Evolutionary conservation across 108 stramenopile genomes (phyloP).

Genomic region (Nitzschia putrida): DNA sequence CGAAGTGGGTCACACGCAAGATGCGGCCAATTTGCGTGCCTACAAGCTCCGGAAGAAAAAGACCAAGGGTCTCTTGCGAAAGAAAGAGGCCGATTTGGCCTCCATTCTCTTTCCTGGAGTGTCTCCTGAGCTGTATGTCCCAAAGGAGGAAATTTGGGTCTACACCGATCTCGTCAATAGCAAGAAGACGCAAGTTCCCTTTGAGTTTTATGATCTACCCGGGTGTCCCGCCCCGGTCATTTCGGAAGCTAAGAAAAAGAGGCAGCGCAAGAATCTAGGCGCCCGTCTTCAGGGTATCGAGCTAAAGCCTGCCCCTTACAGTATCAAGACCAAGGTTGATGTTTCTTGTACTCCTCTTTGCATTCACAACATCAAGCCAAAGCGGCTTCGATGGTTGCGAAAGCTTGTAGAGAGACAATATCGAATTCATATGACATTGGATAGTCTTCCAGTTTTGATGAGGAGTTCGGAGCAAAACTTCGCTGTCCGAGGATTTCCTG

Average conservation of each 20-base stretch:
- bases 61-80: constrained; percentile 64
- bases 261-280: constrained; percentile 75
- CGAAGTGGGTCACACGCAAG: constrained; percentile 53
- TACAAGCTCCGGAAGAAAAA: constrained; percentile 72
- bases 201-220: constrained; percentile 91
- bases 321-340: constrained; percentile 49
- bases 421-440: constrained; percentile 86
- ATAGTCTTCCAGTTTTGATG: constrained; percentile 81
- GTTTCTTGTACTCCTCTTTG: constrained; percentile 66
- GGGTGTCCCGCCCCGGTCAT: constrained; percentile 60
- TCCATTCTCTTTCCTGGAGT: constrained; percentile 80
- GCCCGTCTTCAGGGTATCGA: constrained; percentile 72
- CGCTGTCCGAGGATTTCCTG: constrained; percentile 77
- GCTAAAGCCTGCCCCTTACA: constrained; percentile 65
- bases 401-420: constrained; percentile 91
- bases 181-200: constrained; percentile 90
- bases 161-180: constrained; percentile 75
- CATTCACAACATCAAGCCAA: constrained; percentile 44
- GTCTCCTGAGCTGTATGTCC: constrained; percentile 63
- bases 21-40: constrained; percentile 42
- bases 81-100: constrained; percentile 56
- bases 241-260: constrained; percentile 20
- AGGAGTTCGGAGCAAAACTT: constrained; percentile 60
- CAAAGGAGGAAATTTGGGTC: constrained; percentile 58
- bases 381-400: constrained; percentile 68